Evolutionary conservation across 2,329 filamentous ascomycete genomes (phyloP).

Genomic region (Arthrobotrys conoides): DNA sequence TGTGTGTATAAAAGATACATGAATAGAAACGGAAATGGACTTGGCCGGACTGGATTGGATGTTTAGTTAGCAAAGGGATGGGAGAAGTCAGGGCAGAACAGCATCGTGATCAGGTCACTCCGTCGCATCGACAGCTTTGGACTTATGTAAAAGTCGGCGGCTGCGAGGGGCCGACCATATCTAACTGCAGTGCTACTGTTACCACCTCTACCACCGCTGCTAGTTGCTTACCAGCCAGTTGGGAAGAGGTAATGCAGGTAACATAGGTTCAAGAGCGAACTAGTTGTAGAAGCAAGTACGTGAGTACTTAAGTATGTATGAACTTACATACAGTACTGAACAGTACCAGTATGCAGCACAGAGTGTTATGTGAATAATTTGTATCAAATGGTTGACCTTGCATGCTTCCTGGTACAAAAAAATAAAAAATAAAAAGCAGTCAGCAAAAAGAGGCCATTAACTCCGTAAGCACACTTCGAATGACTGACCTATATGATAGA

Average conservation of each 20-base stretch:
- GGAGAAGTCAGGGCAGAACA: constrained; percentile 26
- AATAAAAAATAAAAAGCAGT: not conserved
- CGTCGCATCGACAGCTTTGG: constrained; percentile 34
- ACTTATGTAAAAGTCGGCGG: constrained; percentile 27
- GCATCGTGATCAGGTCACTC: constrained; percentile 47
- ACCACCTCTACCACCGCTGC: not conserved
- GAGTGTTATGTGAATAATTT: constrained; percentile 19
- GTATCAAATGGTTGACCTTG: constrained; percentile 22
- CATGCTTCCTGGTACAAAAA: constrained; percentile 10
- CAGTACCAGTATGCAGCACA: not conserved
- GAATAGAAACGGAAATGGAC: constrained; percentile 39
- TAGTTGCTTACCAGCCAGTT: not conserved
- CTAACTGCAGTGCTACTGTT: constrained; percentile 4
- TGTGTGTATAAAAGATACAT: constrained; percentile 14
- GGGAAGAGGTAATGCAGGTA: constrained; percentile 4
- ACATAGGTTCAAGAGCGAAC: constrained; percentile 2
- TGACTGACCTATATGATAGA: not conserved
- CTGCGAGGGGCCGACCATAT: constrained; percentile 23
- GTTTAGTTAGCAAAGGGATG: constrained; percentile 1
- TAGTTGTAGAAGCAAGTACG: not conserved
- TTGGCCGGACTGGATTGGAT: not conserved
- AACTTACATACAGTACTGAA: not conserved
- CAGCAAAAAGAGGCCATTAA: constrained; percentile 3
- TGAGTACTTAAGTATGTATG: too few species aligned
- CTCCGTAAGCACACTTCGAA: constrained; percentile 17